These are phyloP conservation scores for Chytridium lagenaria DNA, from an alignment of 371 early-diverging fungal genomes.

Conservation along the genomic window DNA sequence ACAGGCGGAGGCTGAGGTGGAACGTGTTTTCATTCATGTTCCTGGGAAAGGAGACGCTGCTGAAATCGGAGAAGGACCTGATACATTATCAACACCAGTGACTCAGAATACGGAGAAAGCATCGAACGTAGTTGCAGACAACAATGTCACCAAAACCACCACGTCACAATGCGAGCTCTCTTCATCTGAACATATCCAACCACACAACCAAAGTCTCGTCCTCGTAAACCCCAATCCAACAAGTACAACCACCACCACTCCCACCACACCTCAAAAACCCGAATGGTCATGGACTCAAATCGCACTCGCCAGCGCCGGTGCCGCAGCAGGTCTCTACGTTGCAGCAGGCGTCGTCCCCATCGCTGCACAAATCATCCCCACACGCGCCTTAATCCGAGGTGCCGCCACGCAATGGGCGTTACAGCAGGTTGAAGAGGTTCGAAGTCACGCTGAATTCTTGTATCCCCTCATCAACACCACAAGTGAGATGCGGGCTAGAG, in stretches of 20 bases:
- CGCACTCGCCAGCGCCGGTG: slow-evolving; percentile 35
- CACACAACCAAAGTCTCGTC: neutral
- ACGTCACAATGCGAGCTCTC: neutral
- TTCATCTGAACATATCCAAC: no score
- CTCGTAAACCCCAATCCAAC: neutral
- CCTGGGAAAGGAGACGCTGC: neutral
- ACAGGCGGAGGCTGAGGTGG: slow-evolving; percentile 13
- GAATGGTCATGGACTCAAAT: slow-evolving; percentile 15
- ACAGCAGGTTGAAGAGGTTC: slow-evolving; percentile 34
- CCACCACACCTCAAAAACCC: neutral
- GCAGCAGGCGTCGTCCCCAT: slow-evolving; percentile 29
- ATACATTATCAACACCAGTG: no score
- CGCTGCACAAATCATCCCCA: slow-evolving; percentile 29
- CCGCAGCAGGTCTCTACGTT: slow-evolving; percentile 36
- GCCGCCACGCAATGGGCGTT: slow-evolving; percentile 32
- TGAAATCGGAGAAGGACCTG: neutral
- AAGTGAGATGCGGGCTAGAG: slow-evolving; percentile 36
- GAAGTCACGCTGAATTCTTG: slow-evolving; percentile 43
- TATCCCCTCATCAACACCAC: slow-evolving; percentile 42
- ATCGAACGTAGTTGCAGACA: neutral
- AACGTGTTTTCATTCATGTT: neutral
- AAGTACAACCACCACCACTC: neutral
- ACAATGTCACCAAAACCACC: neutral
- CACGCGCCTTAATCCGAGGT: slow-evolving; percentile 8
- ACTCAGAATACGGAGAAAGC: neutral